Base-by-base conservation (phyloP, 2,329 filamentous ascomycete species). In the Colletotrichum lupini region DNA sequence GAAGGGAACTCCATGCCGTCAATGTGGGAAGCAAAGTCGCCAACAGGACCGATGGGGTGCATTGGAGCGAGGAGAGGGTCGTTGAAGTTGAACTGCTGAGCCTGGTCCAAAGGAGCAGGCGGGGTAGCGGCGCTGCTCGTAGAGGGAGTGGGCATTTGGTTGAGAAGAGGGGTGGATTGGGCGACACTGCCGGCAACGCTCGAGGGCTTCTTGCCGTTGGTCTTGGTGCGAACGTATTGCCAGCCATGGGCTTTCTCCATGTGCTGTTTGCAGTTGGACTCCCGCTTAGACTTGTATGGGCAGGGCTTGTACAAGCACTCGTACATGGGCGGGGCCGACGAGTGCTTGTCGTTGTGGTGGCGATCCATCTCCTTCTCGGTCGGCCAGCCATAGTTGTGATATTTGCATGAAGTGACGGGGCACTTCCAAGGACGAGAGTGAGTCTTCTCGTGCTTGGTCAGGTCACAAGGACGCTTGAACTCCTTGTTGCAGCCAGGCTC, bases 401-500 rank as follows among this genome's bases (percentile, higher is more conserved):
- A 98, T 81, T 97, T 97, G 93, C 97, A 98, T 58, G 90, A 92
- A 53, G 89, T 80, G 26, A 94, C 87, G 7, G 92, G 89, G 83
- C 97, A 99, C 87, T 99, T 99, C 93, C 94, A 98, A 11, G 96
- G 97, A 46, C 97, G 94, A 68, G 94, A 95, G 83, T 99, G 97
- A 0, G 96, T 98, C 88, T 98, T 99, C 85, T 97, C 94, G 84
- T 99, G 97, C 87, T 98, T 98, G 77, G 95, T 98, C 72, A 98
- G 87, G 82, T 99, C 97, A 83, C 97, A 98, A n/a, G 95, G 95
- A 75, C 97, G 92, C 84, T 97, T 97, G 87, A 98, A 98, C 83
- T 96, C 91, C 85, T 98, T 98, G 82, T 91, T 92, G 85, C 96
- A 98, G 53, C 90, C 90, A 5, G 87, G 86, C 80, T 95, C 90